These are phyloP conservation scores for Closterium sp. DNA, from an alignment of 139 green algal genomes.

Conservation along the genomic window DNA sequence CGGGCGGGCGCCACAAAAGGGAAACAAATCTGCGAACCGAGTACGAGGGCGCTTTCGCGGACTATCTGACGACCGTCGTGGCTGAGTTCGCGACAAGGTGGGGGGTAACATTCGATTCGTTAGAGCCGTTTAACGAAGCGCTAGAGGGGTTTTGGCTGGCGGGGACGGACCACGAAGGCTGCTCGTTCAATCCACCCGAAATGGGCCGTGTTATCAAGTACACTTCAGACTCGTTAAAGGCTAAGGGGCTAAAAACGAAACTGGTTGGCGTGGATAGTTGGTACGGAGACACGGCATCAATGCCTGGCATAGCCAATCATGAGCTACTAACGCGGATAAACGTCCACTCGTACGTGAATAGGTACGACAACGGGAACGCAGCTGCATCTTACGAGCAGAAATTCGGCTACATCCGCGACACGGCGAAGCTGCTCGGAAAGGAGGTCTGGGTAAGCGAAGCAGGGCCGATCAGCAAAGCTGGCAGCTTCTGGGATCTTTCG, in stretches of 20 bases:
- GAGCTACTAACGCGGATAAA: not conserved
- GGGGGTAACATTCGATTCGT: constrained; percentile 28
- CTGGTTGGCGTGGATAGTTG: not conserved
- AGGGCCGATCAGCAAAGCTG: constrained; percentile 16
- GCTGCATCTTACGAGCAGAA: not conserved
- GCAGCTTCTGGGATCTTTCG: constrained; percentile 10
- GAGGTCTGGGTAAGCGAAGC: constrained; percentile 51
- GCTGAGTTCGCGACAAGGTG: constrained; percentile 12
- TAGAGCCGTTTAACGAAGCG: constrained; percentile 56
- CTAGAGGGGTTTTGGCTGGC: constrained; percentile 31
- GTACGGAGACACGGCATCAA: not conserved
- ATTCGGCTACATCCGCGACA: constrained; percentile 1
- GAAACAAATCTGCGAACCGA: constrained; percentile 38
- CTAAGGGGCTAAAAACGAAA: constrained; percentile 1
- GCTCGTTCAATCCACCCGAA: constrained; percentile 2
- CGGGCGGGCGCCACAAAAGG: constrained; percentile 8
- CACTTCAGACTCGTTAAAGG: not conserved
- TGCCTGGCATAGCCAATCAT: not conserved
- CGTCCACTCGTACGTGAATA: not conserved
- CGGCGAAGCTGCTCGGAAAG: constrained; percentile 18
- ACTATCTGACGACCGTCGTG: constrained; percentile 50
- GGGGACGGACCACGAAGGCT: constrained; percentile 53
- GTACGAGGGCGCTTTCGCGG: constrained; percentile 38
- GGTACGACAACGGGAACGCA: not conserved
- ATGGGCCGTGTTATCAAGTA: constrained; percentile 22